Evolutionary conservation across 257 asterid genomes (phyloP).

Genomic region (Solanum lycopersicoides): DNA sequence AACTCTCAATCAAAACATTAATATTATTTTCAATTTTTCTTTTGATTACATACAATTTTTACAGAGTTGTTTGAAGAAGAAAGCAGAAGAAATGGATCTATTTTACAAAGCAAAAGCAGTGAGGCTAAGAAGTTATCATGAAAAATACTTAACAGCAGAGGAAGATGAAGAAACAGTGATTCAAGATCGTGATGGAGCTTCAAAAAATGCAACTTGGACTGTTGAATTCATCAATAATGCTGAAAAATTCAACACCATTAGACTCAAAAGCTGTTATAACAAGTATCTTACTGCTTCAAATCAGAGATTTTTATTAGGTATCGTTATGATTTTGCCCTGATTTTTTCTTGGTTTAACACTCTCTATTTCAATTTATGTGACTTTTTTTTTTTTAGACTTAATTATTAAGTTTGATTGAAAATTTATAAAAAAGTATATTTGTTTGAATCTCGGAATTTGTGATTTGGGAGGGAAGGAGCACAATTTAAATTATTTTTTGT

Average conservation of each 20-base stretch:
- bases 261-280: slow-evolving; percentile 53
- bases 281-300: slow-evolving; percentile 68
- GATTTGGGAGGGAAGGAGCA: neutral
- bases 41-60: neutral
- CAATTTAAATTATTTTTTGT: too few species aligned
- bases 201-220: slow-evolving; percentile 45
- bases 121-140: slow-evolving; percentile 49
- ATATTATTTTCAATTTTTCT: too few species aligned
- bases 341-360: neutral
- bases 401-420: too few species aligned
- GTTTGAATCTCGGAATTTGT: too few species aligned
- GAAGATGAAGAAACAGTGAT: slow-evolving; percentile 60
- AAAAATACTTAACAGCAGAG: slow-evolving; percentile 54
- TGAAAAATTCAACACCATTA: slow-evolving; percentile 18
- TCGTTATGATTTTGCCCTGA: neutral
- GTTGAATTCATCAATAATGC: slow-evolving; percentile 39
- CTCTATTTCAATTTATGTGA: accelerated
- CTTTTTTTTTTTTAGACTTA: too few species aligned
- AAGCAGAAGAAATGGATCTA: slow-evolving; percentile 55
- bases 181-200: slow-evolving; percentile 46
- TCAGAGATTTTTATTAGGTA: slow-evolving; percentile 52
- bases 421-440: too few species aligned
- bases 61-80: neutral
- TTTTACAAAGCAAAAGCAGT: slow-evolving; percentile 55
- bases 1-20: neutral